phyloP scores from a whole-genome alignment of 2,329 filamentous ascomycete species.

The Nigrospora oryzae region DNA sequence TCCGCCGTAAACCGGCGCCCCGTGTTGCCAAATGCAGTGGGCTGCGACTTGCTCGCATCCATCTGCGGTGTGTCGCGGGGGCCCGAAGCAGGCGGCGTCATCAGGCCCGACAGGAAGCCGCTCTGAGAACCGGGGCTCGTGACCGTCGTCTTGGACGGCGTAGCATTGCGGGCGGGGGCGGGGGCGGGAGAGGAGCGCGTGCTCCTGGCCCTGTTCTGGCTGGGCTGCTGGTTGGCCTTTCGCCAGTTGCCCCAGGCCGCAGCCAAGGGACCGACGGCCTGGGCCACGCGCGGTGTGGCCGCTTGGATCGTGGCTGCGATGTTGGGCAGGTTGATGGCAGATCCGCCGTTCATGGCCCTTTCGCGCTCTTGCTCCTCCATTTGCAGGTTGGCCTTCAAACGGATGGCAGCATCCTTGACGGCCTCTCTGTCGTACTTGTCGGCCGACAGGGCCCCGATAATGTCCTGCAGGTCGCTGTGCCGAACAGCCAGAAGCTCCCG shows the following conservation, averaged over 20 bases:
- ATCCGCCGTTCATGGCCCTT: slow-evolving; percentile 65
- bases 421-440: slow-evolving; percentile 69
- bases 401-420: slow-evolving; percentile 85
- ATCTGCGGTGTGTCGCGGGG: slow-evolving; percentile 51
- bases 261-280: slow-evolving; percentile 68
- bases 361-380: slow-evolving; percentile 98
- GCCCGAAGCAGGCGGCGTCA: slow-evolving; percentile 81
- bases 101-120: slow-evolving; percentile 65
- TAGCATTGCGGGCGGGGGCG: slow-evolving; percentile 31
- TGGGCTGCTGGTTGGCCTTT: slow-evolving; percentile 50
- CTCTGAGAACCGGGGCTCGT: slow-evolving; percentile 42
- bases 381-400: slow-evolving; percentile 86
- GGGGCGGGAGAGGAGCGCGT: slow-evolving; percentile 33
- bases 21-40: slow-evolving; percentile 53
- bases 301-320: slow-evolving; percentile 70
- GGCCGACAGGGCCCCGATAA: slow-evolving; percentile 70
- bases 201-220: slow-evolving; percentile 36
- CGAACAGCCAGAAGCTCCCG: slow-evolving; percentile 87
- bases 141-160: slow-evolving; percentile 44
- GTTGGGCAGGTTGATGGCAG: slow-evolving; percentile 60
- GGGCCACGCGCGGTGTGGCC: slow-evolving; percentile 72
- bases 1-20: slow-evolving; percentile 49
- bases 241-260: slow-evolving; percentile 98
- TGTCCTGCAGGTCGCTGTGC: slow-evolving; percentile 84
- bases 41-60: slow-evolving; percentile 34